Evolutionary conservation across 2,329 filamentous ascomycete species (phyloP).

Genomic region (Hymenoscyphus albidus): DNA sequence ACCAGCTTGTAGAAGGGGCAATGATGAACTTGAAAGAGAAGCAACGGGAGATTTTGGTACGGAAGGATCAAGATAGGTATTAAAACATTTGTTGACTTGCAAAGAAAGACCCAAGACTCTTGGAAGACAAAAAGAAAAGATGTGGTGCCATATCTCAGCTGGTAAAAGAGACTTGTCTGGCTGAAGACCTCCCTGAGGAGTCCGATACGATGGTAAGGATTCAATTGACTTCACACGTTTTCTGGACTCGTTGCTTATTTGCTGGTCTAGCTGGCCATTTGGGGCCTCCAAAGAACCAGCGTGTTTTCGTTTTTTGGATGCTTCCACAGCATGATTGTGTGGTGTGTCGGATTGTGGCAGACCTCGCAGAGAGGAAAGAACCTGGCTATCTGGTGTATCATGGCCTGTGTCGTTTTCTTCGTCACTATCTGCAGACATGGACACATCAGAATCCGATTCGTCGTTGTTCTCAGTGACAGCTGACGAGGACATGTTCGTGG

Average conservation of each 20-base stretch:
- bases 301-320: constrained; percentile 30
- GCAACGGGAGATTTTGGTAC: constrained; percentile 36
- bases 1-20: constrained; percentile 51
- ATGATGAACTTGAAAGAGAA: constrained; percentile 36
- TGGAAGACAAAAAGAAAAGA: constrained; percentile 65
- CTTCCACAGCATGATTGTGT: constrained; percentile 10
- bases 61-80: constrained; percentile 52
- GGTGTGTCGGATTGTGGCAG: constrained; percentile 7
- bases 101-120: constrained; percentile 61
- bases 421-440: constrained; percentile 37
- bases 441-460: constrained; percentile 36
- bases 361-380: constrained; percentile 9
- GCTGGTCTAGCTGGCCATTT: constrained; percentile 21
- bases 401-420: constrained; percentile 22
- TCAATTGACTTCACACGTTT: constrained; percentile 32
- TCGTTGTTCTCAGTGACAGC: constrained; percentile 22
- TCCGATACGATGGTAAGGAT: constrained; percentile 18
- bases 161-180: constrained; percentile 42
- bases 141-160: constrained; percentile 64
- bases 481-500: constrained; percentile 9
- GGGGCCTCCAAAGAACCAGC: constrained; percentile 14
- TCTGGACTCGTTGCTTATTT: constrained; percentile 17
- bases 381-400: constrained; percentile 10
- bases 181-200: constrained; percentile 20
- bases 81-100: constrained; percentile 64